Percentiles rank a stretch among this genome's conserved stretches.
Conservation (phyloP, 257 asterid genomes). For the Eustoma russellianum region DNA sequence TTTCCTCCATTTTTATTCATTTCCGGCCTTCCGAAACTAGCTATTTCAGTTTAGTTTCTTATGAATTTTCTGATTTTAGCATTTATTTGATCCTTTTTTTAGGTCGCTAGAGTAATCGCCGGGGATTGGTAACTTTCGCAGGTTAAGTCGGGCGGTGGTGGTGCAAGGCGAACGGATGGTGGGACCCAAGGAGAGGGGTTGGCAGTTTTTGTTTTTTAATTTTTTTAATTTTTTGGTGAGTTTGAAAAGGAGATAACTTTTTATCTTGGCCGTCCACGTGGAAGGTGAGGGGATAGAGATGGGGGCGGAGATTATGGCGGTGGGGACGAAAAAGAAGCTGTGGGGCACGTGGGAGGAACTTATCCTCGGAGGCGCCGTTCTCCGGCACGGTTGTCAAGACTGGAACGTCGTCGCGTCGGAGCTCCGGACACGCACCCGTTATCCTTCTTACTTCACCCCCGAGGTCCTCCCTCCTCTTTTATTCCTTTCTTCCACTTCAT, state of each 20-base stretch:
- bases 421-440: constrained; percentile 51
- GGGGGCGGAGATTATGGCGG: constrained; percentile 31
- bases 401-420: constrained; percentile 84
- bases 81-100: neutral
- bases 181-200: neutral
- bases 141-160: neutral
- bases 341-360: constrained; percentile 98
- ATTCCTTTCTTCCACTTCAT: neutral
- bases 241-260: constrained; percentile 2
- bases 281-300: constrained; percentile 18
- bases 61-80: neutral
- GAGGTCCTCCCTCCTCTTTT: constrained; percentile 28
- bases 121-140: constrained; percentile 20
- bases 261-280: constrained; percentile 31
- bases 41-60: neutral
- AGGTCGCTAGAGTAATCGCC: neutral
- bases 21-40: constrained; percentile 2
- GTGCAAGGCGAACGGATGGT: neutral
- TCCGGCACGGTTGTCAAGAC: constrained; percentile 44
- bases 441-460: constrained; percentile 47
- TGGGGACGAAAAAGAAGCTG: constrained; percentile 23
- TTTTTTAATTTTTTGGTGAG: no score
- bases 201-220: no score
- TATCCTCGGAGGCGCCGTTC: constrained; percentile 67
- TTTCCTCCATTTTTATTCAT: neutral